Base-by-base conservation (phyloP, 176 grass and related monocot genomes). In the Poa pratensis region DNA sequence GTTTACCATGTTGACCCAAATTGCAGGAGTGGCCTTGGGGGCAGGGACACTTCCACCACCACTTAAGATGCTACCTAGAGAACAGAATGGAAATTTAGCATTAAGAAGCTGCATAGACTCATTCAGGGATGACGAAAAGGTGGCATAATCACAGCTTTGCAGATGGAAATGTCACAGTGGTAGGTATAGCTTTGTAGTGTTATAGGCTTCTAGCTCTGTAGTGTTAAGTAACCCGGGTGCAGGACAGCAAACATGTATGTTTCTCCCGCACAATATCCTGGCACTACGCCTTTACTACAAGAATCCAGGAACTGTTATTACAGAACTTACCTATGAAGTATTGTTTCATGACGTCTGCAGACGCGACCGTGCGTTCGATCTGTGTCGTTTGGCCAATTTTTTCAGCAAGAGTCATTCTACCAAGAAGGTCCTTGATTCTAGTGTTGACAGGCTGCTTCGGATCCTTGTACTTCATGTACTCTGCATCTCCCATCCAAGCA, bases 301-400 rank as follows among this genome's bases (percentile, higher is more conserved):
- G 42, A 63, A n/a, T 4, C 19, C 59, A 79, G 3, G 23, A 76
- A 12, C 5, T 40, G 32, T 81, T 6, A 49, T 20, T 34, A 32
- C 62, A 83, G 35, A 77, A 71, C 23, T 79, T 90, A 98, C 95
- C 95, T 87, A 98, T 98, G 69, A 98, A 95, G 69, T 92, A 95
- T 0, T 89, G 86, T 86, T 90, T 93, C 95, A 95, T 95, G 80
- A 93, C 91, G 42, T 95, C 83, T 67, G 89, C 83, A 42, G 93
- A 98, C 55, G 95, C 95, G 72, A 93, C 95, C 50, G 77, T 13
- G 1, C 93, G 93, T 69, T 98, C 95, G 20, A 98, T 95, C 89
- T 98, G 95, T 34, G 87, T 95, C 93, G 93, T 98, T 72, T 98
- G 95, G 42, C 95, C 95, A 75, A 95, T 95, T 76, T 95, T 98